phyloP scores from a whole-genome alignment of 108 stramenopile species.

The Pseudonitzschia pungens region DNA sequence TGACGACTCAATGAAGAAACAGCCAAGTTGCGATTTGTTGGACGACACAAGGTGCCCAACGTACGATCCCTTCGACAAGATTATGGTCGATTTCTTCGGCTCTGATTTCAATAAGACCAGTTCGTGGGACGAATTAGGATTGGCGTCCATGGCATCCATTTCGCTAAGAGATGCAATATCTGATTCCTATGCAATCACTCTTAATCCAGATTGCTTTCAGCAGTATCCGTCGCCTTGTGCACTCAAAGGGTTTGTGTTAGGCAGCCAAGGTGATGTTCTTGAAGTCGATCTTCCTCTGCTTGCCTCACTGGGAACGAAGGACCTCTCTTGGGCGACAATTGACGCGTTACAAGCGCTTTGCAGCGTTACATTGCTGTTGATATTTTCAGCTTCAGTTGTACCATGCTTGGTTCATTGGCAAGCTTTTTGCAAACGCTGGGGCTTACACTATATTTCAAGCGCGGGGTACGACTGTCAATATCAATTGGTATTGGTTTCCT shows the following conservation, averaged over 20 bases:
- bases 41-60: neutral
- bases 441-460: neutral
- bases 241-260: constrained; percentile 2
- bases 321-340: neutral
- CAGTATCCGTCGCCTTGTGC: neutral
- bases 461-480: neutral
- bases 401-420: constrained; percentile 9
- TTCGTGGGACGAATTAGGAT: constrained; percentile 16
- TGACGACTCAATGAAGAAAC: neutral
- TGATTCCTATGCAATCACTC: neutral
- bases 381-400: constrained; percentile 3
- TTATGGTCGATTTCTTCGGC: neutral
- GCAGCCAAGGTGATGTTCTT: neutral
- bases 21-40: neutral
- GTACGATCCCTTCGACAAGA: constrained; percentile 8
- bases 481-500: neutral
- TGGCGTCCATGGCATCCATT: constrained; percentile 10
- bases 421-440: neutral
- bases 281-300: neutral
- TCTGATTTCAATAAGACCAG: neutral
- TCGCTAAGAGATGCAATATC: constrained; percentile 6
- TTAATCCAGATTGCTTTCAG: neutral
- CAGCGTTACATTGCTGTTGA: neutral
- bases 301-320: neutral
- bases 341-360: neutral